Base-by-base conservation (phyloP, 176 grass and related monocot genomes). In the Oryza punctata region DNA sequence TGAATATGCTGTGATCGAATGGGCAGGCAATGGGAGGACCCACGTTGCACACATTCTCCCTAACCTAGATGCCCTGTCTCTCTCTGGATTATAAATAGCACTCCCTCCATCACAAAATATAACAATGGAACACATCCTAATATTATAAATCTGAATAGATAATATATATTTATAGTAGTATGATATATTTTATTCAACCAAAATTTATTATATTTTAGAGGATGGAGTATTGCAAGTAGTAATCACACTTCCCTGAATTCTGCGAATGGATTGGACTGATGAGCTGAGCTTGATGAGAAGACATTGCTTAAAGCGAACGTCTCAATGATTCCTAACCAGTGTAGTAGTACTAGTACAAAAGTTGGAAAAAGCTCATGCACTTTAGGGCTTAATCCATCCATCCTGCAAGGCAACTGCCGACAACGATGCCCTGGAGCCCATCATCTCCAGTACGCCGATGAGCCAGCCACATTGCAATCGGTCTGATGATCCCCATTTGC, bases 381-480 rank as follows among this genome's bases (percentile, higher is more conserved):
- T 76, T 75, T 60, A 21, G 14, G 18, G 54, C 23, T 60, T 79
- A 44, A 12, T 23, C 67, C 60, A 10, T 54, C 16, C 16, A 18
- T 13, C 19, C 44, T 8, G 73, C 63, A 15, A 71, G 43, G 13
- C 23, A 26, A 15, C 50, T 21, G 50, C 10, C 43, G 80, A 85
- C 80, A 87, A 87, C 77, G 78, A 67, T 57, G 80, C 79, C 37
- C 37, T 38, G 37, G 37, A 38, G 37, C 66, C 72, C 72, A 85
- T 78, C 60, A 73, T 78, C 52, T 12, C 10, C 65, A 11, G 70
- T 81, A 79, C 32, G 54, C 67, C 77, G 78, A 79, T 79, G 47
- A 84, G 84, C 85, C 86, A 79, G 37, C 54, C 29, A 46, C 63
- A 12, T 21, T 19, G 57, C 18, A 18, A 38, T 38, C 37, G 37